These are phyloP conservation scores for Achaetomium macrosporum DNA, from an alignment of 2,329 filamentous ascomycete genomes.

Conservation along the genomic window DNA sequence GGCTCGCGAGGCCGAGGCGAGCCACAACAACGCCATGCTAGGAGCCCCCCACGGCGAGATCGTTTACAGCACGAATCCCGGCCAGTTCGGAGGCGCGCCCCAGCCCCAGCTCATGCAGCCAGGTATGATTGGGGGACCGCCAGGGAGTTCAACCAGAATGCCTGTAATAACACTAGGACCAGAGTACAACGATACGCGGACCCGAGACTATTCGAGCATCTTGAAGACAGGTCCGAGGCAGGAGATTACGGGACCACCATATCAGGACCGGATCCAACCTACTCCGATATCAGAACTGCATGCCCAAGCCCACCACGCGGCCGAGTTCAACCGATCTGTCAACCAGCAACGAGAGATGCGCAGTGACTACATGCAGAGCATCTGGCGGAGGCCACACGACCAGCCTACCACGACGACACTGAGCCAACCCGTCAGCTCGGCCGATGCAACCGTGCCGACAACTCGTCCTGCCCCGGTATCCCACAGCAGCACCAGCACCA, in stretches of 20 bases:
- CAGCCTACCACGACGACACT: conserved; percentile 51
- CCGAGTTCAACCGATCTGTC: conserved; percentile 83
- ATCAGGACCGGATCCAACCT: conserved; percentile 78
- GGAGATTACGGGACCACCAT: conserved; percentile 80
- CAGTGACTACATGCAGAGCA: conserved; percentile 69
- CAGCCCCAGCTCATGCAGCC: conserved; percentile 65
- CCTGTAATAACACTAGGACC: conserved; percentile 79
- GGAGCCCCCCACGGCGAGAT: conserved; percentile 75
- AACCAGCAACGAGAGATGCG: conserved; percentile 76
- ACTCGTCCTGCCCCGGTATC: conserved; percentile 54
- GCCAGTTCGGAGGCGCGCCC: conserved; percentile 59
- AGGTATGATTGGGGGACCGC: conserved; percentile 60
- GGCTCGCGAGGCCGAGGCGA: conserved; percentile 71
- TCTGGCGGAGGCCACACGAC: conserved; percentile 81
- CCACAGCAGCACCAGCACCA: conserved; percentile 48
- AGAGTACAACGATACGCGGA: conserved; percentile 69
- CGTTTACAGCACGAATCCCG: conserved; percentile 72
- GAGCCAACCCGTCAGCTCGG: conserved; percentile 41
- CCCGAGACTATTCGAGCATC: conserved; percentile 77
- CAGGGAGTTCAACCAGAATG: conserved; percentile 64
- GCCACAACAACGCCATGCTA: conserved; percentile 53
- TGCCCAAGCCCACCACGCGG: conserved; percentile 79
- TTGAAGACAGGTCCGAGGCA: conserved; percentile 74
- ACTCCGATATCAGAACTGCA: conserved; percentile 73
- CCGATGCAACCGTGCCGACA: conserved; percentile 41